Evolutionary conservation across 345 rosid genomes (phyloP).

Genomic region (Ceriops decandra): DNA sequence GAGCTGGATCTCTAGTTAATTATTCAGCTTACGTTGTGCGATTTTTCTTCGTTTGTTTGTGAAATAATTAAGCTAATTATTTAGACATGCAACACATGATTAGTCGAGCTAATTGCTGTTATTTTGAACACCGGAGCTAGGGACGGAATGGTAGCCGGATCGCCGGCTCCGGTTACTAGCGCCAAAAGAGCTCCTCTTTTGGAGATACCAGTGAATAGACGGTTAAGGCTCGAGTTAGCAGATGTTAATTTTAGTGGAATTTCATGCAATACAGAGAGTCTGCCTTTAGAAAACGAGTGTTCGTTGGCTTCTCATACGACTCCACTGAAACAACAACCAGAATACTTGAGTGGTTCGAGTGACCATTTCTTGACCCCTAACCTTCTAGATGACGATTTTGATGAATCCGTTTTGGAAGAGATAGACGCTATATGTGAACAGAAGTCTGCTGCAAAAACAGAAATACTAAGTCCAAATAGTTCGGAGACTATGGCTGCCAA

Average conservation of each 20-base stretch:
- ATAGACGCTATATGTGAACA: constrained; percentile 63
- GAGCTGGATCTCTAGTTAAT: too few relatives aligned
- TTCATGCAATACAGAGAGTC: constrained; percentile 12
- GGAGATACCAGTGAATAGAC: constrained; percentile 44
- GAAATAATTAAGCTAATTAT: too few relatives aligned
- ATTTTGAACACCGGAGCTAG: constrained; percentile 25
- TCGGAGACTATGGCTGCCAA: constrained; percentile 14
- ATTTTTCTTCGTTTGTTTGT: too few relatives aligned
- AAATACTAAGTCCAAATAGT: constrained; percentile 21
- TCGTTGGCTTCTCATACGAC: constrained; percentile 37
- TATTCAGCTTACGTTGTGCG: too few relatives aligned
- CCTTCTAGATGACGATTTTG: constrained; percentile 69
- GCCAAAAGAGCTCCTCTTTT: constrained; percentile 52
- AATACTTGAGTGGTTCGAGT: constrained; percentile 24
- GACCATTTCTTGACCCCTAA: constrained; percentile 33
- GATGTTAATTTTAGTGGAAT: constrained; percentile 12
- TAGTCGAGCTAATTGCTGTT: constrained; percentile 1
- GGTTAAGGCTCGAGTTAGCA: constrained; percentile 20
- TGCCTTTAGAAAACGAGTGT: constrained; percentile 12
- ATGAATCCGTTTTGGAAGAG: constrained; percentile 59
- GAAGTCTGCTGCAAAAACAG: constrained; percentile 42
- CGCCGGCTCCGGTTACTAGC: constrained; percentile 15
- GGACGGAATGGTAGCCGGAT: constrained; percentile 26
- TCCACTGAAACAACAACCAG: constrained; percentile 34
- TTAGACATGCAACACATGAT: background rate